These are phyloP conservation scores for Cercospora beticola DNA, from an alignment of 2,329 filamentous ascomycete species.

Conservation along the genomic window DNA sequence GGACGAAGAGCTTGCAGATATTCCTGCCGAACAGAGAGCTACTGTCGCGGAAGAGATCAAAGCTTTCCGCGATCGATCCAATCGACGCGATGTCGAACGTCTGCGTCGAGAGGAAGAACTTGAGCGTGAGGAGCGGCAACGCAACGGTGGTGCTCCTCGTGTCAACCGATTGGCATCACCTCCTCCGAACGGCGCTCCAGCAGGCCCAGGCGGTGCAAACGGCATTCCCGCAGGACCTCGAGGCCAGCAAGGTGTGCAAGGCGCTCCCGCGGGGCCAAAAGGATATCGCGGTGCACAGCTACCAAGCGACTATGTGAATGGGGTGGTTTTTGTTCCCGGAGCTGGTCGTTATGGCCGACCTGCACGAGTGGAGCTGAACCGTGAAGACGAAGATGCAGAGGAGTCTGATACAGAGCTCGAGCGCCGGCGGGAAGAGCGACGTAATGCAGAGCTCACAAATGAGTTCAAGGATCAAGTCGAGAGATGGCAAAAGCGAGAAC, in stretches of 20 bases:
- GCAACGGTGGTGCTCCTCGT: slow-evolving; percentile 62
- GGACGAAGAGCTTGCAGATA: slow-evolving; percentile 93
- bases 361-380: slow-evolving; percentile 51
- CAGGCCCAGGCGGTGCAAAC: slow-evolving; percentile 63
- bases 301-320: slow-evolving; percentile 71
- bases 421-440: slow-evolving; percentile 67
- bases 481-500: slow-evolving; percentile 87
- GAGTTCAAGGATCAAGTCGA: slow-evolving; percentile 81
- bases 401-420: slow-evolving; percentile 86
- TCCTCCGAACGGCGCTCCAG: slow-evolving; percentile 42
- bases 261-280: slow-evolving; percentile 73
- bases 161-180: slow-evolving; percentile 71
- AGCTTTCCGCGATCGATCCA: slow-evolving; percentile 90
- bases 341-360: slow-evolving; percentile 54
- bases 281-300: slow-evolving; percentile 59
- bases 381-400: slow-evolving; percentile 82
- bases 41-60: slow-evolving; percentile 92
- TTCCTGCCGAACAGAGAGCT: slow-evolving; percentile 93
- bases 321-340: slow-evolving; percentile 76
- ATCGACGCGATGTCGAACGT: slow-evolving; percentile 81
- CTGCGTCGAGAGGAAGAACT: slow-evolving; percentile 87
- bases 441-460: slow-evolving; percentile 74
- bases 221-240: slow-evolving; percentile 74
- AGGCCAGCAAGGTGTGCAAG: slow-evolving; percentile 61
- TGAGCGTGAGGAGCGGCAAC: slow-evolving; percentile 77